phyloP scores from a whole-genome alignment of 2,329 filamentous ascomycete species.

The Macrophomina pseudophaseolina region DNA sequence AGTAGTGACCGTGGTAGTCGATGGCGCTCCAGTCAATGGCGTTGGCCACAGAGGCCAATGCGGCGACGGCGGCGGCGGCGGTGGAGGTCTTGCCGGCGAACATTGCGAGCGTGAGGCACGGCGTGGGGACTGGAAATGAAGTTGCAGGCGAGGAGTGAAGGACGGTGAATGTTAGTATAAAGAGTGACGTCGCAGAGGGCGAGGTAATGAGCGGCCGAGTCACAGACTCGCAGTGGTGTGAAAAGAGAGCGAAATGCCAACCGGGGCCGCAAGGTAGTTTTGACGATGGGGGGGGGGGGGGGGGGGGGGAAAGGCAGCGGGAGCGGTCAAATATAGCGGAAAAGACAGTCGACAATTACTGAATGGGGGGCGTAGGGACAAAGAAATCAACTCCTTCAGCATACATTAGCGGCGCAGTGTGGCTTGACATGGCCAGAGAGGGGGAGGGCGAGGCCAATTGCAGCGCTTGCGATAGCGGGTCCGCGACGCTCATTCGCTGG shows the following conservation, averaged over 20 bases:
- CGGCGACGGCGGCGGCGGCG: slow-evolving; percentile 32
- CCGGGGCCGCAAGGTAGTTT: slow-evolving; percentile 10
- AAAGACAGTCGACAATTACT: not conserved
- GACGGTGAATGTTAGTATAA: not conserved
- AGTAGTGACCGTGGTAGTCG: slow-evolving; percentile 45
- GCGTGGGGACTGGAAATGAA: not conserved
- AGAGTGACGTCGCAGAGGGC: not conserved
- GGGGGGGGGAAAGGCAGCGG: not conserved
- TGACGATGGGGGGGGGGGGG: not conserved
- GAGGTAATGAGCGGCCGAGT: slow-evolving; percentile 21
- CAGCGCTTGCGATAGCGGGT: not conserved
- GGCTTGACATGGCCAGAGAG: not conserved
- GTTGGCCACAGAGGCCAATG: slow-evolving; percentile 35
- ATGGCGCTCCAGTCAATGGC: slow-evolving; percentile 35
- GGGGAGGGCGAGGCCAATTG: not conserved
- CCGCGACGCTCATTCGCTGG: not conserved
- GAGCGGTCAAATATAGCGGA: slow-evolving; percentile 4
- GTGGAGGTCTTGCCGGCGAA: slow-evolving; percentile 33
- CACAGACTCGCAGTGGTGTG: slow-evolving; percentile 19
- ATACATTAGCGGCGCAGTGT: slow-evolving; percentile 20
- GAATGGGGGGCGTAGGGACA: not conserved
- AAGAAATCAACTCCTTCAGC: not conserved
- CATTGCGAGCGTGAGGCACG: slow-evolving; percentile 34
- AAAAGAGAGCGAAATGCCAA: slow-evolving; percentile 17
- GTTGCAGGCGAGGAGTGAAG: slow-evolving; percentile 13